Percentiles rank a stretch among this genome's conserved stretches.
Conservation (phyloP, 805 yeast species). For the Starmerella floricola region DNA sequence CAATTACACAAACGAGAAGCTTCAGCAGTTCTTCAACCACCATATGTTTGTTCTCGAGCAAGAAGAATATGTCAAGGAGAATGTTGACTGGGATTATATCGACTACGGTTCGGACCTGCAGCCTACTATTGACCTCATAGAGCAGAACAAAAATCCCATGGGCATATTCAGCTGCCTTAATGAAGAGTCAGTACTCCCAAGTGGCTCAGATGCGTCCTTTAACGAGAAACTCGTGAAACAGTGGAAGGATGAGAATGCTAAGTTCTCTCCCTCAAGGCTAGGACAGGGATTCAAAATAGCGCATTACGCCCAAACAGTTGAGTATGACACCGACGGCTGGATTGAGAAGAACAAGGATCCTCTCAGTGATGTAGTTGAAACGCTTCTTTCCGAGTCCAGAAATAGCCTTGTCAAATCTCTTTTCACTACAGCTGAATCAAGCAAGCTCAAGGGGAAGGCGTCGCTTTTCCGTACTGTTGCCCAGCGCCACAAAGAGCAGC, state of each 20-base stretch:
- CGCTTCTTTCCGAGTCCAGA: slow-evolving; percentile 45
- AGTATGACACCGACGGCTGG: slow-evolving; percentile 87
- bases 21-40: slow-evolving; percentile 95
- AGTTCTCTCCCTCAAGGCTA: slow-evolving; percentile 62
- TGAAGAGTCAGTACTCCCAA: slow-evolving; percentile 92
- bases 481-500: slow-evolving; percentile 77
- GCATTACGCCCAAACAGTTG: slow-evolving; percentile 96
- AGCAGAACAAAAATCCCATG: slow-evolving; percentile 41
- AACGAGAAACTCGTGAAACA: slow-evolving; percentile 61
- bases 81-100: slow-evolving; percentile 84
- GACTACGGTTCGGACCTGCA: slow-evolving; percentile 93
- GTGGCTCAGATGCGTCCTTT: slow-evolving; percentile 70
- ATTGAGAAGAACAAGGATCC: slow-evolving; percentile 91
- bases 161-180: slow-evolving; percentile 79
- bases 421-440: slow-evolving; percentile 28
- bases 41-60: slow-evolving; percentile 93
- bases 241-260: slow-evolving; percentile 43
- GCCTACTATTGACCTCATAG: slow-evolving; percentile 87
- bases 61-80: slow-evolving; percentile 88
- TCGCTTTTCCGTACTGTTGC: slow-evolving; percentile 63
- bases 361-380: slow-evolving; percentile 59
- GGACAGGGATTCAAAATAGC: slow-evolving; percentile 69
- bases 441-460: slow-evolving; percentile 20
- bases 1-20: slow-evolving; percentile 88
- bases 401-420: slow-evolving; percentile 46